Evolutionary conservation across 768 basidiomycete genomes (phyloP).

Genomic region (Serendipita sp.): DNA sequence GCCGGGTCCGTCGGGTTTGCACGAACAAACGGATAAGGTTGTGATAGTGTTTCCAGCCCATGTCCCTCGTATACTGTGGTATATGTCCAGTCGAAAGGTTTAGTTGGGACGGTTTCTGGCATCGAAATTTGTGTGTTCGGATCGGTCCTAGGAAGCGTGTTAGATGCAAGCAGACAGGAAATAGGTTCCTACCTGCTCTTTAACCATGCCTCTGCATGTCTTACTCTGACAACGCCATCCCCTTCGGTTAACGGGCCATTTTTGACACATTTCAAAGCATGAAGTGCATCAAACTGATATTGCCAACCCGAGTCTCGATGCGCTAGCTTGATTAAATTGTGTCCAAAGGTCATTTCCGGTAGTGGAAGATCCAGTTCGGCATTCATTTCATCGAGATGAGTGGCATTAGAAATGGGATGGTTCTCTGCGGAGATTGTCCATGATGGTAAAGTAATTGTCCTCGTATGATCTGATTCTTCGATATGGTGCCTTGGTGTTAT

Average conservation of each 20-base stretch:
- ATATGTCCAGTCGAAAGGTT: constrained; percentile 97
- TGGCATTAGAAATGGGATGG: constrained; percentile 63
- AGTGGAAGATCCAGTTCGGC: constrained; percentile 53
- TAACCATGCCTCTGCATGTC: constrained; percentile 88
- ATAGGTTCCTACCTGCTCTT: constrained; percentile 47
- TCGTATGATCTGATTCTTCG: constrained; percentile 50
- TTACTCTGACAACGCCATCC: constrained; percentile 87
- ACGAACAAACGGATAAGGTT: constrained; percentile 16
- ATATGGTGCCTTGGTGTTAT: constrained; percentile 46
- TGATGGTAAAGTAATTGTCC: constrained; percentile 45
- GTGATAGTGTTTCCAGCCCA: constrained; percentile 8
- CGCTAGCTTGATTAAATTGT: constrained; percentile 52
- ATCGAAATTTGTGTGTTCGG: constrained; percentile 46
- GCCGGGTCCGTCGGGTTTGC: constrained; percentile 38
- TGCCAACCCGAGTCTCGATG: constrained; percentile 49
- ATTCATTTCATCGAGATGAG: constrained; percentile 55
- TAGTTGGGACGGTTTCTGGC: constrained; percentile 56
- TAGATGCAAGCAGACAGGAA: constrained; percentile 17
- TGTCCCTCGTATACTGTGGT: constrained; percentile 76
- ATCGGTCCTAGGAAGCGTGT: constrained; percentile 36
- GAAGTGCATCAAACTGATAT: constrained; percentile 47
- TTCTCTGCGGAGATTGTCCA: constrained; percentile 61
- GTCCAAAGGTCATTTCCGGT: constrained; percentile 95
- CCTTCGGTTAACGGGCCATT: constrained; percentile 58
- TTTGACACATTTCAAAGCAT: constrained; percentile 56